Conservation (phyloP, 2,329 filamentous ascomycete species). For the Monosporascus sp. region DNA sequence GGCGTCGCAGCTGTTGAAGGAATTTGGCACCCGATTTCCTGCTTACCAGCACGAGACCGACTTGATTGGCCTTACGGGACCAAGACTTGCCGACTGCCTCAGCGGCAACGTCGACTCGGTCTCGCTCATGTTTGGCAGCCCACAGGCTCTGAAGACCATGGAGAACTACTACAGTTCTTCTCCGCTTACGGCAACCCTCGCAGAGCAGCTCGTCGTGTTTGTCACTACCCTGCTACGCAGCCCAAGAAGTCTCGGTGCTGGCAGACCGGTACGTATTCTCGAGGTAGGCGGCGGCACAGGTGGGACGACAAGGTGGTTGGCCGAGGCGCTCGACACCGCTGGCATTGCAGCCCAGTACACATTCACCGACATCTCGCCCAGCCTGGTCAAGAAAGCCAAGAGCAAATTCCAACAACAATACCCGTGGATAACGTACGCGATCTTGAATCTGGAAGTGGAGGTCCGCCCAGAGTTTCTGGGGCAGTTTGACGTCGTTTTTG, state of each 20-base stretch:
- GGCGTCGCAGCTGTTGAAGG: no score
- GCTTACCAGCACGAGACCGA: no score
- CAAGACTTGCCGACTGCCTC: no score
- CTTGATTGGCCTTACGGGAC: no score
- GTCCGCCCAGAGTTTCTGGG: constrained; percentile 8
- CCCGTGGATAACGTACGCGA: constrained; percentile 18
- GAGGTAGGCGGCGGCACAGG: constrained; percentile 40
- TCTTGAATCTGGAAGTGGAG: constrained; percentile 25
- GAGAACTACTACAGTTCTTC: no score
- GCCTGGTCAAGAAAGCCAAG: constrained; percentile 23
- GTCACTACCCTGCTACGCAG: not conserved
- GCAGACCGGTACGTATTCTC: constrained; percentile 30
- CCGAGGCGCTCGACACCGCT: constrained; percentile 16
- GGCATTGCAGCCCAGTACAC: constrained; percentile 31
- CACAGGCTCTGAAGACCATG: no score
- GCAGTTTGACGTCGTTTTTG: constrained; percentile 22
- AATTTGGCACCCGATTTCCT: no score
- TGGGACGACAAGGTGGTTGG: constrained; percentile 30
- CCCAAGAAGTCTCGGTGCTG: not conserved
- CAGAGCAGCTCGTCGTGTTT: no score
- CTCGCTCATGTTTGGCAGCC: no score
- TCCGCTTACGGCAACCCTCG: no score
- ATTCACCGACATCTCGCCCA: constrained; percentile 36
- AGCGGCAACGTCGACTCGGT: no score
- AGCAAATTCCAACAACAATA: constrained; percentile 15